Percentiles rank a stretch among this genome's conserved stretches.
Conservation (phyloP, 164 flowering plant genomes). For the Vitis cinerea region DNA sequence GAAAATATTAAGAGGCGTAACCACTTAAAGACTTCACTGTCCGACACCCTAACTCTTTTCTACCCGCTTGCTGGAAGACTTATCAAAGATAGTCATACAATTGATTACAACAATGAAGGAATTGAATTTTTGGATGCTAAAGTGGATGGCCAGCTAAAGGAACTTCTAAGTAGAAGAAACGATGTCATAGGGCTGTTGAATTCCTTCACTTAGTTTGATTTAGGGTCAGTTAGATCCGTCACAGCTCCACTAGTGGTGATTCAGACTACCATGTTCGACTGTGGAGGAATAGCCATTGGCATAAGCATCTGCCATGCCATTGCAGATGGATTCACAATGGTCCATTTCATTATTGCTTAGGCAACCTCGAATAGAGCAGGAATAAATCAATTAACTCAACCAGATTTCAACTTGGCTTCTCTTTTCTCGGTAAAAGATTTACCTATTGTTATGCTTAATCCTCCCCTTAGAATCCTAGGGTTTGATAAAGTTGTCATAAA, state of each 20-base stretch:
- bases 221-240: not conserved
- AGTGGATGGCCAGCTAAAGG: not conserved
- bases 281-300: slow-evolving; percentile 19
- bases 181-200: not conserved
- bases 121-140: slow-evolving; percentile 9
- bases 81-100: not conserved
- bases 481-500: slow-evolving; percentile 8
- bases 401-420: not conserved
- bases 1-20: no score
- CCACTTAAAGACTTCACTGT: slow-evolving; percentile 3
- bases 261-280: slow-evolving; percentile 16
- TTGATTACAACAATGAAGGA: slow-evolving; percentile 22
- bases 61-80: slow-evolving; percentile 20
- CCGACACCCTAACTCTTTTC: slow-evolving; percentile 2
- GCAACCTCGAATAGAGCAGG: slow-evolving; percentile 4
- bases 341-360: slow-evolving; percentile 10
- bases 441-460: not conserved
- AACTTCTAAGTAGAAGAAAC: not conserved
- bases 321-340: slow-evolving; percentile 8
- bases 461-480: not conserved
- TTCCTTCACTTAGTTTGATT: no score
- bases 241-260: not conserved
- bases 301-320: not conserved
- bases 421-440: not conserved
- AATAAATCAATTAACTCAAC: not conserved